phyloP scores from a whole-genome alignment of 2,329 filamentous ascomycete genomes.

The Fusarium guadeloupense region DNA sequence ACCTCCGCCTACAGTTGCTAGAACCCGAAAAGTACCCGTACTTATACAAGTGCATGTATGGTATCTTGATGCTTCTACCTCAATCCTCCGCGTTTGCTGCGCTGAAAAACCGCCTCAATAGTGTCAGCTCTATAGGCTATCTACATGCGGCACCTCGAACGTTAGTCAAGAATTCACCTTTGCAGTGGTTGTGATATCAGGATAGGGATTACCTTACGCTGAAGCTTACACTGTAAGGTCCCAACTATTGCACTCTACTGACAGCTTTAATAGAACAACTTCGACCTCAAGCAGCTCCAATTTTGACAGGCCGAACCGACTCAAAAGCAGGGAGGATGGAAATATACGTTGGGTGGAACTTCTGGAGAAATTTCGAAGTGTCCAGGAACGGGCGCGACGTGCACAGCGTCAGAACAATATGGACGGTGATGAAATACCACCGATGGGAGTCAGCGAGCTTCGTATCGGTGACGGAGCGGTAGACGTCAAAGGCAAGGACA shows the following conservation, averaged over 20 bases:
- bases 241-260: constrained; percentile 1
- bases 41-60: constrained; percentile 97
- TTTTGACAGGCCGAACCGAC: constrained; percentile 78
- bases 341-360: constrained; percentile 92
- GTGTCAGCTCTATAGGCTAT: constrained; percentile 95
- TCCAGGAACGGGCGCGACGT: constrained; percentile 85
- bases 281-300: constrained; percentile 61
- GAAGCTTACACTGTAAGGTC: background rate
- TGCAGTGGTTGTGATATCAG: background rate
- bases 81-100: constrained; percentile 98
- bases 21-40: constrained; percentile 96
- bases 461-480: constrained; percentile 53
- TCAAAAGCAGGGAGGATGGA: constrained; percentile 84
- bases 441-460: constrained; percentile 56
- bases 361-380: constrained; percentile 90
- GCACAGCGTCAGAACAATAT: constrained; percentile 66
- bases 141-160: constrained; percentile 82
- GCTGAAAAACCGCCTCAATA: constrained; percentile 94
- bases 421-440: constrained; percentile 59
- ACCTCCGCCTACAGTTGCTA: constrained; percentile 91
- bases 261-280: constrained; percentile 50
- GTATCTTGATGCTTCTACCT: constrained; percentile 95
- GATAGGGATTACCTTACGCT: background rate
- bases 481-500: constrained; percentile 55
- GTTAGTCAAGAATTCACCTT: constrained; percentile 57